phyloP scores from a whole-genome alignment of 2,329 filamentous ascomycete species.

The Clonostachys rhizophaga region DNA sequence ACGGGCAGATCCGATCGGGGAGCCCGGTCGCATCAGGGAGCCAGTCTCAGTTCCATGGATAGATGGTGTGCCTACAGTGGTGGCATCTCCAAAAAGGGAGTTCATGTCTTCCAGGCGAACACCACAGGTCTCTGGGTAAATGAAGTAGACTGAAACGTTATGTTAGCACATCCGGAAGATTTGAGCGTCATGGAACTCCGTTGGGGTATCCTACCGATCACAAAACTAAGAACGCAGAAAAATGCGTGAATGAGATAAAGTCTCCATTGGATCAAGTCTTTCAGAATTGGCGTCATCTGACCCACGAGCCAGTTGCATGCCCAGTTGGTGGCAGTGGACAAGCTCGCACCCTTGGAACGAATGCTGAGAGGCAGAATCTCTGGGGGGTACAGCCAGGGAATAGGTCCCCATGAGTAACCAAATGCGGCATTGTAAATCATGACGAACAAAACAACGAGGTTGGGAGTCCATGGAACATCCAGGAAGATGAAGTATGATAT shows the following conservation, averaged over 20 bases:
- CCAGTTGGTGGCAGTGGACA: constrained; percentile 97
- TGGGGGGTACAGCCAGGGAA: constrained; percentile 97
- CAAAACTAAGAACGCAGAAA: constrained; percentile 92
- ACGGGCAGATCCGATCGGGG: constrained; percentile 69
- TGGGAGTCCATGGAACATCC: constrained; percentile 72
- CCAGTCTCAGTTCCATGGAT: constrained; percentile 70
- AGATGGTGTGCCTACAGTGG: constrained; percentile 71
- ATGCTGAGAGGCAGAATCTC: constrained; percentile 97
- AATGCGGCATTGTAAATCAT: constrained; percentile 99
- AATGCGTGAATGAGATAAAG: constrained; percentile 94
- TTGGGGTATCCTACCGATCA: constrained; percentile 69
- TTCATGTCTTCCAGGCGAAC: constrained; percentile 97
- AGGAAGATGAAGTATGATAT: constrained; percentile 97
- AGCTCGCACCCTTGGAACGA: constrained; percentile 90
- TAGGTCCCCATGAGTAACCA: constrained; percentile 91
- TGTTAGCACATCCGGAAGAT: constrained; percentile 9
- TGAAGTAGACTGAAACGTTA: constrained; percentile 72
- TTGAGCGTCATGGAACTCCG: not conserved
- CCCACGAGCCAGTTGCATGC: constrained; percentile 97
- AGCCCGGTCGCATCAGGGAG: constrained; percentile 73
- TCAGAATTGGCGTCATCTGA: constrained; percentile 93
- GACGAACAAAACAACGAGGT: constrained; percentile 86
- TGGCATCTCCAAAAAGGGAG: constrained; percentile 86
- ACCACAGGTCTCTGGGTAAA: constrained; percentile 95
- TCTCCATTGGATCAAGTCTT: constrained; percentile 89